A percentile compares a stretch with the other conserved stretches of the same genome.
Evolutionary conservation across 2,329 filamentous ascomycete genomes (phyloP).

Genomic region (Diaporthe sp.): DNA sequence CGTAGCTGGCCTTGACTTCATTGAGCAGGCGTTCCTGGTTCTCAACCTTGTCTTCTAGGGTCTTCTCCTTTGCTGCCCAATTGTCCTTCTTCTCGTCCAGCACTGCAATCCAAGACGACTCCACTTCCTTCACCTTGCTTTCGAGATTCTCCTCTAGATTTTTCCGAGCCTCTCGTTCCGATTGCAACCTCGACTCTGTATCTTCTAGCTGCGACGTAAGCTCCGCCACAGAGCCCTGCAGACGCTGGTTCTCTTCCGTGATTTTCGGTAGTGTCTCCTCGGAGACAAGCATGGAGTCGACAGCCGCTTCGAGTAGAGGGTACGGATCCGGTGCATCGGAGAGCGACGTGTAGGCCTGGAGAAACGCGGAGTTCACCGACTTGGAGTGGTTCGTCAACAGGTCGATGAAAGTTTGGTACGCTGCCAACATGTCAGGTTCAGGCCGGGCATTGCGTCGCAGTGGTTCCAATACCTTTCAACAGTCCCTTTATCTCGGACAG

Average conservation of each 20-base stretch:
- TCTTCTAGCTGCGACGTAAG: slow-evolving; percentile 88
- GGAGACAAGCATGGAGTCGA: slow-evolving; percentile 91
- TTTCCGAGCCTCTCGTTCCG: slow-evolving; percentile 80
- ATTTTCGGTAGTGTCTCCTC: slow-evolving; percentile 94
- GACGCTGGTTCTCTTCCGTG: slow-evolving; percentile 86
- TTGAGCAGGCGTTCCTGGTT: slow-evolving; percentile 92
- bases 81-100: slow-evolving; percentile 95
- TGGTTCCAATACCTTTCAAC: slow-evolving; percentile 76
- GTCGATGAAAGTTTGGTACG: slow-evolving; percentile 98
- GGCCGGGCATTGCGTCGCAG: slow-evolving; percentile 10
- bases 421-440: slow-evolving; percentile 60
- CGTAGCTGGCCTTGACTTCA: slow-evolving; percentile 96
- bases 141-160: slow-evolving; percentile 84
- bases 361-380: slow-evolving; percentile 90
- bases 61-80: slow-evolving; percentile 92
- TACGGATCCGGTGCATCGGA: slow-evolving; percentile 98
- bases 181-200: slow-evolving; percentile 83
- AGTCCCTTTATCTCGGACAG: slow-evolving; percentile 89
- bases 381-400: slow-evolving; percentile 97
- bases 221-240: slow-evolving; percentile 83
- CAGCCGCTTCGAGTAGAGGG: slow-evolving; percentile 93
- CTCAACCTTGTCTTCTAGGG: slow-evolving; percentile 92
- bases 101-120: slow-evolving; percentile 90
- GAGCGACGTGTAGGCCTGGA: slow-evolving; percentile 92
- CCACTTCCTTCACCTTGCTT: slow-evolving; percentile 87